Evolutionary conservation across 441 rosid species (phyloP).

Genomic region (Populus trichocarpa): DNA sequence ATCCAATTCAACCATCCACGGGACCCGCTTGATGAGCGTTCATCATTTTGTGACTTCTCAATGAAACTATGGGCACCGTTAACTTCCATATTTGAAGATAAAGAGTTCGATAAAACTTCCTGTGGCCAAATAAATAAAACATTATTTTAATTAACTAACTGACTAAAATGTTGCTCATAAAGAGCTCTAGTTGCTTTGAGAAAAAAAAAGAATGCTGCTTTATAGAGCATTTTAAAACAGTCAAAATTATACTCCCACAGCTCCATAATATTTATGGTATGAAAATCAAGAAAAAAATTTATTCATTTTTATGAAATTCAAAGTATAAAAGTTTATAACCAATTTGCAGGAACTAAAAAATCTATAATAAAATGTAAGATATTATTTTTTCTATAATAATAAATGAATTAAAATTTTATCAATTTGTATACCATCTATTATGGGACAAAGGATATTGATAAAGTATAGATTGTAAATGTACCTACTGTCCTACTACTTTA

Average conservation of each 20-base stretch:
- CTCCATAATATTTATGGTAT: not conserved
- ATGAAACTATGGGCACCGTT: constrained; percentile 29
- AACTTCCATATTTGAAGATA: constrained; percentile 29
- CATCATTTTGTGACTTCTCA: constrained; percentile 62
- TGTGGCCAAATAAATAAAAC: constrained; percentile 27
- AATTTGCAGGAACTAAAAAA: too few relatives aligned
- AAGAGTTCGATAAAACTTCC: constrained; percentile 51
- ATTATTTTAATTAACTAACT: constrained; percentile 10
- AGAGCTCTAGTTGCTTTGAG: not conserved
- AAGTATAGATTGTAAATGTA: not conserved
- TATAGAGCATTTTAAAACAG: not conserved
- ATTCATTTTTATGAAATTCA: not conserved
- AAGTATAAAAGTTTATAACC: not conserved
- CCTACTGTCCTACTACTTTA: not conserved
- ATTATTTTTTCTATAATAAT: too few relatives aligned
- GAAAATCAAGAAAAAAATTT: not conserved
- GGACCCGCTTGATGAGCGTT: constrained; percentile 53
- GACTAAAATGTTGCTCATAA: not conserved
- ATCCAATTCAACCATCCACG: constrained; percentile 98
- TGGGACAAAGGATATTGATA: not conserved
- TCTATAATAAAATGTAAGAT: not conserved
- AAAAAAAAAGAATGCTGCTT: not conserved
- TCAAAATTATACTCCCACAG: not conserved
- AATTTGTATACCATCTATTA: not conserved
- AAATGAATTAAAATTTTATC: not conserved